Base-by-base conservation (phyloP, 768 basidiomycete genomes). In the Epithele typhae region DNA sequence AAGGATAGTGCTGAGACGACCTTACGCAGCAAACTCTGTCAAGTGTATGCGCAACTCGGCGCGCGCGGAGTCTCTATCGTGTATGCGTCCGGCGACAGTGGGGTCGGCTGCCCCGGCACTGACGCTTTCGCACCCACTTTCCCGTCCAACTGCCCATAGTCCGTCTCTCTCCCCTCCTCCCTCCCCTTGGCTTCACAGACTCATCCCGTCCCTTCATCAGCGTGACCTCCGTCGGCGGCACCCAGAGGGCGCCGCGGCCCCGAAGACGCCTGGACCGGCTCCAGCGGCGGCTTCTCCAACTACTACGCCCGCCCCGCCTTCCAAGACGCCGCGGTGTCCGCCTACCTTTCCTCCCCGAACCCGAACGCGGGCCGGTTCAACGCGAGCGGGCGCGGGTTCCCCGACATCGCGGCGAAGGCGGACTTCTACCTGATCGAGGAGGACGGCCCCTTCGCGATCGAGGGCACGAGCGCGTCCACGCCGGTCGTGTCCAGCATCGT, bases 401-500 rank as follows among this genome's bases (percentile, higher is more conserved):
- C 77, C 19, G 75, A 77, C 58, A 60, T 77, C 39, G 61, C 72
- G 19, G 73, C 76, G 5, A 57, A 61, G 42, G 69, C 64, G 9
- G 52, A 62, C 35, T 49, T 58, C 47, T 61, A 63, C 47, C 4
- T 55, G 22, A 25, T 48, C 7, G 56, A 41, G 15, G 47, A 53
- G 27, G 58, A 59, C 15, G 50, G 50, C 23, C 63, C 61, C 48
- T 58, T 49, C 36, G 57, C 57, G 19, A 53, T 65, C 2, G 49
- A 45, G 1, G 86, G 86, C 27, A 88, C 86, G 2, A 84, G 82
- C 10, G 79, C 80, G 1, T 57, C 83, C 1, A 58, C 79, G 5
- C 85, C 85, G 2, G 70, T 80, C 0, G 81, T 88, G 41, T 74
- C 84, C 10, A 77, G 72, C 19, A 66, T 87, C 41, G 65, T 86